phyloP scores from a whole-genome alignment of 768 basidiomycete genomes.

The Pleurotus eryngii region DNA sequence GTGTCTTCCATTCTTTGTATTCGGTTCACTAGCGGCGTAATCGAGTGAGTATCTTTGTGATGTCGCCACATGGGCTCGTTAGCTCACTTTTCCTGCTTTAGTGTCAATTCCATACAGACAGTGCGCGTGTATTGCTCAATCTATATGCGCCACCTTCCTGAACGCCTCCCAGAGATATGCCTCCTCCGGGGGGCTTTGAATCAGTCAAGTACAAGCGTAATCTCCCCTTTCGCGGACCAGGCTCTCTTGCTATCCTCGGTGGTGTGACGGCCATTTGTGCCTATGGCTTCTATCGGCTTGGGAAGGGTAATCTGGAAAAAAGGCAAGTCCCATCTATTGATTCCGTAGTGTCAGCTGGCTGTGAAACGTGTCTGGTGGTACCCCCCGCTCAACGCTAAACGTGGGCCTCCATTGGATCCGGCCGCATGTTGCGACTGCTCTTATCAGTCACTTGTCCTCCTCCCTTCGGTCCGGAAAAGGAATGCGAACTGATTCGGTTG shows the following conservation, averaged over 20 bases:
- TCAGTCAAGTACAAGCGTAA: conserved; percentile 93
- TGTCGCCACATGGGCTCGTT: background rate
- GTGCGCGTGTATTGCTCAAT: conserved; percentile 38
- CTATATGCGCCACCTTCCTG: background rate
- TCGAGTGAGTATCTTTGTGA: background rate
- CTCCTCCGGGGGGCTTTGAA: conserved; percentile 91
- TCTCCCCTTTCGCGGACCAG: conserved; percentile 84
- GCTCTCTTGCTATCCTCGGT: conserved; percentile 80
- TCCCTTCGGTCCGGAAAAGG: conserved; percentile 39
- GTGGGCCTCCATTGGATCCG: conserved; percentile 63
- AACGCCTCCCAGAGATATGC: conserved; percentile 75
- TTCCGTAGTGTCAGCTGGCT: conserved; percentile 51
- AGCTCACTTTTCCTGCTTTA: conserved; percentile 18
- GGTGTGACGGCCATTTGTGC: conserved; percentile 84
- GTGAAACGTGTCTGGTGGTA: conserved; percentile 61
- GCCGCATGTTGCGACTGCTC: conserved; percentile 36
- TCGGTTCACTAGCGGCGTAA: background rate
- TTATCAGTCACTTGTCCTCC: conserved; percentile 38
- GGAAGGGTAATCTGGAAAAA: conserved; percentile 88
- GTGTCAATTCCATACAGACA: conserved; percentile 64
- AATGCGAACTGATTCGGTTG: conserved; percentile 41
- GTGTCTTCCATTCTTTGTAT: conserved; percentile 2
- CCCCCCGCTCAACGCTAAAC: conserved; percentile 67
- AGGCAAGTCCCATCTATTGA: conserved; percentile 57
- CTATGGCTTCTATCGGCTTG: conserved; percentile 90